Base-by-base conservation (phyloP, 176 grass and related monocot genomes). In the Carex cristatella region DNA sequence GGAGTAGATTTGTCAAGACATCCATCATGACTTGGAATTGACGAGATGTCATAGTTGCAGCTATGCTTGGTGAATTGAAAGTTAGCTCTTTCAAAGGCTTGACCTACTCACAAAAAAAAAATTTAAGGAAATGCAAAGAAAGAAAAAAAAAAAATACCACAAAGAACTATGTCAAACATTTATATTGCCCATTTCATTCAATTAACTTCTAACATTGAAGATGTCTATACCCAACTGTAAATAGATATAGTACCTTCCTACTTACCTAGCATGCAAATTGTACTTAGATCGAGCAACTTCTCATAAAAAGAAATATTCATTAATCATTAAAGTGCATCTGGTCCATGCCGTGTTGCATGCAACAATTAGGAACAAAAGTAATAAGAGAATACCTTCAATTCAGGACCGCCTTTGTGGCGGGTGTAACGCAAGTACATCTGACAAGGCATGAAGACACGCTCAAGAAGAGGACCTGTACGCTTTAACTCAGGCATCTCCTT, bases 21-120 rank as follows among this genome's bases (percentile, higher is more conserved):
- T 98, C 93, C 92, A 98, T 90, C 91, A 98, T 98, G 68, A 98
- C 91, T 86, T 93, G 92, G 87, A 98, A 98, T 75, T 98, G 95
- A 8, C 95, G 93, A 85, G 95, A 98, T 78, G 95, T 93, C 95
- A 98, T 98, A 84, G 89, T 90, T 82, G 95, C 93, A 69, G 91
- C 91, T 88, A 98, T 89, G 88, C 94, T 92, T 64, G 95, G 89
- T 61, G 95, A 98, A 87, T 94, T 98, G 89, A 98, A 98, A 53
- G 91, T 37, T 64, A 98, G 77, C 76, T 94, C 95, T 92, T 98
- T 98, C 81, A 94, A 86, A 81, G 95, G 95, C 58, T 98, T 98
- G 63, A 98, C 95, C 92, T 98, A 79, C 79, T 94, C 69, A 57
- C 68, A 8, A 69, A 81, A 81, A 89, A 82, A 80, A 8, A 69